phyloP scores from a whole-genome alignment of 1,139 yeast genomes.

The Yamadazyma taylorii region DNA sequence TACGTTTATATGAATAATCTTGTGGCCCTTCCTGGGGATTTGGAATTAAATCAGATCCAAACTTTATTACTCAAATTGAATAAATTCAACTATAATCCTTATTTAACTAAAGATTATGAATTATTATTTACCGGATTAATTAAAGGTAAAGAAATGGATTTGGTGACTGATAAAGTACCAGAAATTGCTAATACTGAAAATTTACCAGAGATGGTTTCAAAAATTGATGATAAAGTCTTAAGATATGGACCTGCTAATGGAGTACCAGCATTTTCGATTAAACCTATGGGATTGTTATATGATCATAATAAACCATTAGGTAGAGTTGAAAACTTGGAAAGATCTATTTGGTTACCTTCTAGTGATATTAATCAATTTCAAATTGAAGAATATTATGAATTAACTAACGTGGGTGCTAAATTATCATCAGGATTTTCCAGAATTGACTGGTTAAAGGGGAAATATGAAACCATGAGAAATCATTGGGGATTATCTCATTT shows the following conservation, averaged over 20 bases:
- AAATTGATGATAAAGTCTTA: slow-evolving; percentile 38
- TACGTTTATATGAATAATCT: slow-evolving; percentile 51
- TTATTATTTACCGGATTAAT: slow-evolving; percentile 51
- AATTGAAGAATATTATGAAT: slow-evolving; percentile 83
- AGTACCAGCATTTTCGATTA: slow-evolving; percentile 47
- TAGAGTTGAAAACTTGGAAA: slow-evolving; percentile 56
- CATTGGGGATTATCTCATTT: slow-evolving; percentile 55
- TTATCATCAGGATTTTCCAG: slow-evolving; percentile 73
- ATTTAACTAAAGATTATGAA: slow-evolving; percentile 53
- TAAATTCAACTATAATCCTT: slow-evolving; percentile 63
- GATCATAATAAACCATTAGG: slow-evolving; percentile 68
- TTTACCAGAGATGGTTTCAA: slow-evolving; percentile 31
- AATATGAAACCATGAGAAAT: slow-evolving; percentile 40
- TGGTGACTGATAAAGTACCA: slow-evolving; percentile 17
- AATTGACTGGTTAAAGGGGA: slow-evolving; percentile 66
- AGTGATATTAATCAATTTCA: slow-evolving; percentile 39
- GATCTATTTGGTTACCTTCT: slow-evolving; percentile 73
- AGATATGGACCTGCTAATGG: slow-evolving; percentile 55
- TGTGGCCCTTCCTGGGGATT: slow-evolving; percentile 63
- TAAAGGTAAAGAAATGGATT: slow-evolving; percentile 48
- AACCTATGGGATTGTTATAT: slow-evolving; percentile 57
- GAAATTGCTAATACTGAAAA: slow-evolving; percentile 16
- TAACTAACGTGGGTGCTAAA: slow-evolving; percentile 73
- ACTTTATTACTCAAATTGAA: slow-evolving; percentile 53
- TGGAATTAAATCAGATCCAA: slow-evolving; percentile 65